phyloP scores from a whole-genome alignment of 371 early-diverging fungal species.

The Mortierella sp. region DNA sequence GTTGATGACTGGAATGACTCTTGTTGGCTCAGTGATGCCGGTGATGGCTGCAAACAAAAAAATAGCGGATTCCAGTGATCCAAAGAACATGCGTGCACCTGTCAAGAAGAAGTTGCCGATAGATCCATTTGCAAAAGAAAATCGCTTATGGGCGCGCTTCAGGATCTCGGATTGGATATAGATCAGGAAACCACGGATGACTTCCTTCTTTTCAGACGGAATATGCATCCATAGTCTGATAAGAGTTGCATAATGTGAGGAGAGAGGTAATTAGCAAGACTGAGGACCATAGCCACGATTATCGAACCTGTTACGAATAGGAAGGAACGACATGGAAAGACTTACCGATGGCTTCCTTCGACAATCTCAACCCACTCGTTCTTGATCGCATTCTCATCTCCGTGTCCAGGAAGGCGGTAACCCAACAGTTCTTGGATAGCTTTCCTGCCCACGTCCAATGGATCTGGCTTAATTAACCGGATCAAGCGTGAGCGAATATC shows the following conservation, averaged over 20 bases:
- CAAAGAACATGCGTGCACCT: conserved; percentile 76
- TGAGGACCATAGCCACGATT: too few relatives aligned
- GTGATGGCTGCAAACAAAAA: conserved; percentile 74
- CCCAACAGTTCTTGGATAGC: conserved; percentile 76
- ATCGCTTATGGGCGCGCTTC: conserved; percentile 70
- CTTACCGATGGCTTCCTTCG: conserved; percentile 73
- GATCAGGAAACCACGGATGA: conserved; percentile 78
- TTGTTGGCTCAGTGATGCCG: conserved; percentile 65
- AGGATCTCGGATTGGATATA: conserved; percentile 76
- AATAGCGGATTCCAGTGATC: conserved; percentile 75
- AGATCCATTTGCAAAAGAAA: conserved; percentile 77
- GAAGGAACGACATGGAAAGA: too few relatives aligned
- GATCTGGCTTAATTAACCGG: conserved; percentile 65
- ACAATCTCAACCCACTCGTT: conserved; percentile 76
- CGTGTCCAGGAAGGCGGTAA: conserved; percentile 68
- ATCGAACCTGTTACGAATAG: too few relatives aligned
- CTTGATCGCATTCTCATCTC: conserved; percentile 63
- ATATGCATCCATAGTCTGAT: conserved; percentile 70
- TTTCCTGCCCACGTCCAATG: conserved; percentile 48
- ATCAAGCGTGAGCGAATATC: conserved; percentile 73
- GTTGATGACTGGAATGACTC: conserved; percentile 71
- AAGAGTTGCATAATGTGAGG: neutral
- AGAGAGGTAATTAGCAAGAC: neutral
- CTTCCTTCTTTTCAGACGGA: conserved; percentile 70
- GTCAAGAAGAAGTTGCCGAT: conserved; percentile 84